phyloP scores from a whole-genome alignment of 148 eudicot genomes.

The Heliamphora exappendiculata region DNA sequence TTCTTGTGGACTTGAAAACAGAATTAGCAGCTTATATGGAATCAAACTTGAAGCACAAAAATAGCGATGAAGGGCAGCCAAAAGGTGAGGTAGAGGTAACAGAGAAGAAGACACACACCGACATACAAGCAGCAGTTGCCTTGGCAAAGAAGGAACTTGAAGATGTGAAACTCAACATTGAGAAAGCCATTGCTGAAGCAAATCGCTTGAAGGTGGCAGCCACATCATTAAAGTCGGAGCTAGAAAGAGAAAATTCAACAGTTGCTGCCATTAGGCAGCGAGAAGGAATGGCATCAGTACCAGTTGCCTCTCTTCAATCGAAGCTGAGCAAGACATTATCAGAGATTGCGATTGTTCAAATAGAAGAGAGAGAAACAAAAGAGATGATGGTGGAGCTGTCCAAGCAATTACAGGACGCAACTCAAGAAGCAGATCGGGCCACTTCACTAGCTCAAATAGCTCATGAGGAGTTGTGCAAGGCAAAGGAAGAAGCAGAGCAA shows the following conservation, averaged over 20 bases:
- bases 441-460: conserved; percentile 51
- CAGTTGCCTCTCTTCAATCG: conserved; percentile 74
- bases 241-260: conserved; percentile 61
- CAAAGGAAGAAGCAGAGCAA: conserved; percentile 67
- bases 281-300: conserved; percentile 80
- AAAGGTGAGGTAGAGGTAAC: conserved; percentile 14
- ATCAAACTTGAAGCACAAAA: conserved; percentile 52
- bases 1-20: conserved; percentile 59
- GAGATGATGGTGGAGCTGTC: conserved; percentile 72
- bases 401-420: conserved; percentile 58
- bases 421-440: conserved; percentile 74
- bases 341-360: conserved; percentile 56
- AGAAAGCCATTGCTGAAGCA: conserved; percentile 64
- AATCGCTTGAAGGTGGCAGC: conserved; percentile 59
- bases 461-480: conserved; percentile 58
- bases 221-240: conserved; percentile 53
- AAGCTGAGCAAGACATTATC: conserved; percentile 67
- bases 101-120: conserved; percentile 38
- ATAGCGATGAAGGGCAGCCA: not conserved
- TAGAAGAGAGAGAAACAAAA: conserved; percentile 57
- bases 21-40: conserved; percentile 90
- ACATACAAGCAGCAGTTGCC: conserved; percentile 50
- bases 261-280: conserved; percentile 56
- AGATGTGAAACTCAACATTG: conserved; percentile 59
- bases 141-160: conserved; percentile 58